These are phyloP conservation scores for Mrakia frigida DNA, from an alignment of 768 basidiomycete species.

Conservation along the genomic window DNA sequence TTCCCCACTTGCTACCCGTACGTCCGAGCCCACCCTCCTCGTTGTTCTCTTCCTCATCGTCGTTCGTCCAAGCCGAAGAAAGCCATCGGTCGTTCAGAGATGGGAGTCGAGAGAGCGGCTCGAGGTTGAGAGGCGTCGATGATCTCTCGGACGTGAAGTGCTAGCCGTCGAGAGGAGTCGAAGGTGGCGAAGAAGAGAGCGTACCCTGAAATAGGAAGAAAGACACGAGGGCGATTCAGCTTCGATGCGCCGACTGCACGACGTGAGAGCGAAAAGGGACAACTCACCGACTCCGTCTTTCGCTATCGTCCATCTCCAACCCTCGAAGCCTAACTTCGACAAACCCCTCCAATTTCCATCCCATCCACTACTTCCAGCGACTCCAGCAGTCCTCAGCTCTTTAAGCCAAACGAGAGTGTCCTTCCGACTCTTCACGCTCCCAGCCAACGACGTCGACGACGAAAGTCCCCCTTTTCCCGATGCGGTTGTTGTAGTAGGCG, in stretches of 20 bases:
- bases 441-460: neutral
- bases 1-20: slow-evolving; percentile 17
- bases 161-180: slow-evolving; percentile 28
- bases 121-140: slow-evolving; percentile 22
- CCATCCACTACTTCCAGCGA: slow-evolving; percentile 1
- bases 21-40: slow-evolving; percentile 22
- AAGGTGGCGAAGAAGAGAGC: slow-evolving; percentile 30
- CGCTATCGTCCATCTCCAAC: slow-evolving; percentile 29
- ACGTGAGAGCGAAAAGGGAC: neutral
- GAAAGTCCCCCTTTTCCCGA: neutral
- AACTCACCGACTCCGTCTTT: slow-evolving; percentile 29
- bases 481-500: neutral
- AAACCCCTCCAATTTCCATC: slow-evolving; percentile 11
- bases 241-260: neutral
- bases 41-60: neutral
- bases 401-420: slow-evolving; percentile 22
- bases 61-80: slow-evolving; percentile 29
- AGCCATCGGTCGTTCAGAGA: slow-evolving; percentile 8
- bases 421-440: slow-evolving; percentile 9
- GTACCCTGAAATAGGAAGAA: neutral
- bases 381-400: slow-evolving; percentile 19
- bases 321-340: slow-evolving; percentile 24
- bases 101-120: neutral
- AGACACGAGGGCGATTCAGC: neutral
- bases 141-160: slow-evolving; percentile 22